These are phyloP conservation scores for Fusarium cicatricum DNA, from an alignment of 2,329 filamentous ascomycete species.

Conservation along the genomic window DNA sequence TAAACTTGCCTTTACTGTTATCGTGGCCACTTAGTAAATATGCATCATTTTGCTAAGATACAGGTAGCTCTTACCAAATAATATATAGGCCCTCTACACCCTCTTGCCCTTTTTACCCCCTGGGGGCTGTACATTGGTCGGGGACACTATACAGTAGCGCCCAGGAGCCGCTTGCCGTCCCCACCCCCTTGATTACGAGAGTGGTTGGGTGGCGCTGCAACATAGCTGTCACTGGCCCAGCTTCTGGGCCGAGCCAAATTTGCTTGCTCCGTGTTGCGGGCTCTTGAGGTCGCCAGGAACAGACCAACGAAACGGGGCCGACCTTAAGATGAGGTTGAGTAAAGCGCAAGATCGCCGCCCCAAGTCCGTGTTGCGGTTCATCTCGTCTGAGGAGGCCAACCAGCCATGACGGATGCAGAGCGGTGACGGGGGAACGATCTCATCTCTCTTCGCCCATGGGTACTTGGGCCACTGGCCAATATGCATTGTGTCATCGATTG, in stretches of 20 bases:
- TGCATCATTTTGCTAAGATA: no score
- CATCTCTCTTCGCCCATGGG: constrained; percentile 15
- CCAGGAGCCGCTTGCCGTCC: constrained; percentile 16
- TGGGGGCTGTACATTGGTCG: constrained; percentile 25
- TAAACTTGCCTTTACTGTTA: no score
- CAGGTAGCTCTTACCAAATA: no score
- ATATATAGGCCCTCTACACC: no score
- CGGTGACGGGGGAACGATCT: constrained; percentile 31
- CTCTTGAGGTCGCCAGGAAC: constrained; percentile 27
- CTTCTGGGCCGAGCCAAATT: constrained; percentile 16
- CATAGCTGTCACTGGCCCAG: constrained; percentile 25
- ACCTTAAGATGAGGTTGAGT: constrained; percentile 10
- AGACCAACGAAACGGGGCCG: no score
- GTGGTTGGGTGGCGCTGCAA: constrained; percentile 32
- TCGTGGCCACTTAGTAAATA: no score
- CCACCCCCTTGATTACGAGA: constrained; percentile 33
- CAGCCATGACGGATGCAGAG: constrained; percentile 19
- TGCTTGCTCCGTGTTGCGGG: no score
- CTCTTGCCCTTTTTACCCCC: no score
- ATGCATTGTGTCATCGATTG: no score
- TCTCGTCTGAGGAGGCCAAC: no score
- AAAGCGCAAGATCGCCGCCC: constrained; percentile 13
- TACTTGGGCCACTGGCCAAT: not conserved
- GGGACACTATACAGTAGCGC: constrained; percentile 20
- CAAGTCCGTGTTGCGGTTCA: constrained; percentile 23